Evolutionary conservation across 345 rosid genomes (phyloP).

Genomic region (Turritis glabra): DNA sequence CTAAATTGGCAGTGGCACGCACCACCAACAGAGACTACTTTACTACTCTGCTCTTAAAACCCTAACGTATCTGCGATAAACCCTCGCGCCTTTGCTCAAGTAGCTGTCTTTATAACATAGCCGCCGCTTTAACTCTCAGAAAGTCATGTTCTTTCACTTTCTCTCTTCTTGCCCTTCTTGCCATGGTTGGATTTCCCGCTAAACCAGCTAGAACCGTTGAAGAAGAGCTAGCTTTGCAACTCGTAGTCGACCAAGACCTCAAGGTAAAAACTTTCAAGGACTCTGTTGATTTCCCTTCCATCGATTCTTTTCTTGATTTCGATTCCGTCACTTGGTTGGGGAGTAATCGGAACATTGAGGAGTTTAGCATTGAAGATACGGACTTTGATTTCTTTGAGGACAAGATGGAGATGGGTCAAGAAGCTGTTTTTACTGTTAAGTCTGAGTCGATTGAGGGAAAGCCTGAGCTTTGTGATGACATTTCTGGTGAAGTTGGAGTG

Average conservation of each 20-base stretch:
- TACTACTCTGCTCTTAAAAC: slow-evolving; percentile 28
- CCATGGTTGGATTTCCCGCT: slow-evolving; percentile 56
- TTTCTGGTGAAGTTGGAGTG: slow-evolving; percentile 11
- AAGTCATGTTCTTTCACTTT: slow-evolving; percentile 36
- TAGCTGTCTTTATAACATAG: slow-evolving; percentile 30
- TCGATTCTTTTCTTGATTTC: slow-evolving; percentile 65
- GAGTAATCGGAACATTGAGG: slow-evolving; percentile 36
- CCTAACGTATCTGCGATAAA: slow-evolving; percentile 34
- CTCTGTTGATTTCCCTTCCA: slow-evolving; percentile 41
- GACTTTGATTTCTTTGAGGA: slow-evolving; percentile 42
- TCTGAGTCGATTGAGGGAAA: slow-evolving; percentile 26
- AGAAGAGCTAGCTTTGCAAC: slow-evolving; percentile 20
- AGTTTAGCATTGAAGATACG: slow-evolving; percentile 37
- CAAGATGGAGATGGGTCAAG: slow-evolving; percentile 39
- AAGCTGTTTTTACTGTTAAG: slow-evolving; percentile 3
- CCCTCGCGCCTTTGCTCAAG: slow-evolving; percentile 28
- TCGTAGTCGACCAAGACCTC: slow-evolving; percentile 28
- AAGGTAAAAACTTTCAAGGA: slow-evolving; percentile 40
- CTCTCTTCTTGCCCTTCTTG: slow-evolving; percentile 29
- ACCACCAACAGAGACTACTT: background rate
- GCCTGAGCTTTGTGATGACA: slow-evolving; percentile 18
- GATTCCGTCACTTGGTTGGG: slow-evolving; percentile 61
- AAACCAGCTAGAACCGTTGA: slow-evolving; percentile 41
- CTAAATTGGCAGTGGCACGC: slow-evolving; percentile 24
- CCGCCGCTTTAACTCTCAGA: slow-evolving; percentile 16